Evolutionary conservation across 805 yeast species (phyloP), one percentile per base, ranked within the genome.

Genomic region (Brettanomyces bruxellensis): DNA sequence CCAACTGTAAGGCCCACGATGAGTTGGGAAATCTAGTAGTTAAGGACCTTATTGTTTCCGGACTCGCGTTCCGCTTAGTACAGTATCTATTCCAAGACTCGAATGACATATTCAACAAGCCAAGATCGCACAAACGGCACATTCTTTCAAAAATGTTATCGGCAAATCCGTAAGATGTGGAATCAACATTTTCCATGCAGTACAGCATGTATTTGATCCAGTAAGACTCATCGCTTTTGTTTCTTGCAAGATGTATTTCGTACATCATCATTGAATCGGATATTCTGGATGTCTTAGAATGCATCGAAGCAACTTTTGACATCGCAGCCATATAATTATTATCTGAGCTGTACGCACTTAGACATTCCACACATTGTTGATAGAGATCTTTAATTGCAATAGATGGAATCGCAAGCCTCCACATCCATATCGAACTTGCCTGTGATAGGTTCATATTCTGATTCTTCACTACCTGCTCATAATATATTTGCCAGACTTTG

Each of bases 401-500:
- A 8, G 41, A 25, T 4, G 46, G 46, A 5, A 37, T 23, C 5
- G 36, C 12, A 6, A 43, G 23, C 36, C 46, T 37, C 13, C 34
- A 14, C 7, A 37, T n/a, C 46, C 46, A 43, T 24, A 38, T 7
- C 25, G 11, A 9, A 18, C 37, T 18, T 35, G 23, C 14, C 9
- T 28, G 25, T 13, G 37, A 12, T 22, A 12, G 12, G 6, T 6
- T 28, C 13, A 11, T 4, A n/a, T 25, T 13, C 18, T 24, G 13
- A n/a, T 14, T 7, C 34, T 32, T 38, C 8, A 28, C 12, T 11
- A 3, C 18, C 23, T 24, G 14, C 11, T 36, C 11, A 14, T 43
- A 43, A 36, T 38, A 43, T 13, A 22, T 7, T 13, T 24, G n/a
- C 46, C 46, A 43, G 4, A 37, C 41, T 11, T 37, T 14, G 14